Evolutionary conservation across 202 grass and related monocot species (phyloP), one percentile per base, ranked within the genome.

Genomic region (Cymbopogon flexuosus): DNA sequence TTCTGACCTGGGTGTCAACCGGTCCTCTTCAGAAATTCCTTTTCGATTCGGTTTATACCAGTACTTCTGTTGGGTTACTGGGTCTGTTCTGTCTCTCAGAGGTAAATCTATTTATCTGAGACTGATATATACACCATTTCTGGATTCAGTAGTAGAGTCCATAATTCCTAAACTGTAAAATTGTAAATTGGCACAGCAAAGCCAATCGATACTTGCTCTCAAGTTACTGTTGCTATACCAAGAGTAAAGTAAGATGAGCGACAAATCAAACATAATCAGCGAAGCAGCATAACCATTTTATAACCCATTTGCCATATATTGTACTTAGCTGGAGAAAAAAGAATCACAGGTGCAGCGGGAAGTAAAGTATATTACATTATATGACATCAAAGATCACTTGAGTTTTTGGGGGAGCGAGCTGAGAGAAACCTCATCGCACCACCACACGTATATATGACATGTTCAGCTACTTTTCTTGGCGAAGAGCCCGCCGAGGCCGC

Each of bases 391-490:
- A 81, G 77, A 66, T 77, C 65, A 40, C 45, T 77, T 30, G 61
- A 60, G 40, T 71, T 18, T 31, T 31, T 49, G 4, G 11, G 39
- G 24, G 23, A 57, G 54, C 54, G 67, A 60, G 57, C 27, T 9
- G 66, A 69, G 19, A 69, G 21, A 15, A 22, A 15, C 19, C 37
- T 62, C 21, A 46, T 62, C 21, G 36, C 66, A 45, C 64, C 60
- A 73, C 16, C 23, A 56, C 22, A 88, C 31, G 56, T 62, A 88
- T 81, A 84, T 63, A 86, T 62, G 27, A 29, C 23, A 73, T 12
- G 59, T 10, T 15, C 85, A 58, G 22, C 67, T 79, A 39, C 56
- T 45, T 76, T 90, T 90, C 88, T 86, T 86, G 63, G 75, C 79
- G 84, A 90, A 90, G 52, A 87, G 10, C 3, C 75, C 80, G 63